Conservation (phyloP, 768 basidiomycete genomes). For the Filobasidium wieringae region DNA sequence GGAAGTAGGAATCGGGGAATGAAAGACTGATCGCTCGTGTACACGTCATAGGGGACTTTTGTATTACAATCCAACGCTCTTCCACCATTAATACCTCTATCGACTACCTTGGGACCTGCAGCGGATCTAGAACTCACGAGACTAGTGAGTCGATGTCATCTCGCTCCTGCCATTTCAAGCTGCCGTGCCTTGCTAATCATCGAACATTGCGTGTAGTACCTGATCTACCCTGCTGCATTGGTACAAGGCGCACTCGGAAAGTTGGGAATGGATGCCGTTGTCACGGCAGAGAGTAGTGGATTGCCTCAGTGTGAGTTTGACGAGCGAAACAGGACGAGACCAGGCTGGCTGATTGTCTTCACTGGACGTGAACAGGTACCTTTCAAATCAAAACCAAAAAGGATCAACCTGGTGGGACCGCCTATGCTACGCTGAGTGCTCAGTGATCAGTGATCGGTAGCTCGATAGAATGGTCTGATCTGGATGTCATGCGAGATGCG, state of each 20-base stretch:
- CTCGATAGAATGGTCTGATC: too few relatives aligned
- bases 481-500: too few relatives aligned
- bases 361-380: slow-evolving; percentile 1
- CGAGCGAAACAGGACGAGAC: too few relatives aligned
- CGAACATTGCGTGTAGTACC: slow-evolving; percentile 48
- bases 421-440: slow-evolving; percentile 7
- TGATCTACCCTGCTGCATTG: slow-evolving; percentile 68
- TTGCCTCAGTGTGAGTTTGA: slow-evolving; percentile 69
- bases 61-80: slow-evolving; percentile 86
- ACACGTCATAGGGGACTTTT: slow-evolving; percentile 77
- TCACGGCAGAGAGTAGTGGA: slow-evolving; percentile 63
- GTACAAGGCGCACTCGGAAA: slow-evolving; percentile 70
- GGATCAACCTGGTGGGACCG: slow-evolving; percentile 4
- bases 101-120: slow-evolving; percentile 64
- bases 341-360: too few relatives aligned
- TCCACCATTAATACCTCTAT: slow-evolving; percentile 68
- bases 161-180: background rate
- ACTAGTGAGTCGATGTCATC: slow-evolving; percentile 45
- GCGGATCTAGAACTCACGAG: slow-evolving; percentile 62
- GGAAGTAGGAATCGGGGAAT: background rate
- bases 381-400: slow-evolving; percentile 13
- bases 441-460: too few relatives aligned
- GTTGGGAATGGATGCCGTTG: slow-evolving; percentile 62
- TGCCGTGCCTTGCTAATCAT: too few relatives aligned
- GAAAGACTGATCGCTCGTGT: background rate